Conservation (phyloP, 129 eudicot genomes). For the Centella asiatica region DNA sequence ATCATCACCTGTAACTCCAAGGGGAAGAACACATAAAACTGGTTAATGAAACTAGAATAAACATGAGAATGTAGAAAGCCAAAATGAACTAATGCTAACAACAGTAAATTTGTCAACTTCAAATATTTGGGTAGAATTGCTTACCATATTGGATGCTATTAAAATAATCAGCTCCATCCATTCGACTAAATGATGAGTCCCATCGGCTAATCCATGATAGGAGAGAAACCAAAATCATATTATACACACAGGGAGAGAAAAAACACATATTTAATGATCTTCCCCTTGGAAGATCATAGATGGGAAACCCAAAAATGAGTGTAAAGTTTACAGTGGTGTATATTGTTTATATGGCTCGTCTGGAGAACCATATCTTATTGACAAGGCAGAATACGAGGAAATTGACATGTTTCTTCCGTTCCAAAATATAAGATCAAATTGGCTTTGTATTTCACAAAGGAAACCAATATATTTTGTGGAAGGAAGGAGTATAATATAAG, state of each 20-base stretch:
- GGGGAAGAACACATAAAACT: constrained; percentile 1
- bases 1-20: constrained; percentile 58
- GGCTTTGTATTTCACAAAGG: too few species aligned
- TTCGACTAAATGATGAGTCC: constrained; percentile 67
- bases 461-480: too few species aligned
- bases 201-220: constrained; percentile 46
- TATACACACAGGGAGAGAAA: constrained; percentile 8
- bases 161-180: constrained; percentile 65
- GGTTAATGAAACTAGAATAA: constrained; percentile 4
- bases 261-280: background rate
- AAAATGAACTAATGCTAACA: background rate
- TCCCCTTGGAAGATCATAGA: background rate
- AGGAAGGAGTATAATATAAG: too few species aligned
- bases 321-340: too few species aligned
- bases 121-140: constrained; percentile 13
- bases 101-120: background rate
- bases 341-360: background rate
- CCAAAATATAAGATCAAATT: too few species aligned
- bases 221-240: constrained; percentile 17
- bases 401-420: too few species aligned
- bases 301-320: background rate
- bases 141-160: constrained; percentile 61
- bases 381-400: constrained; percentile 6
- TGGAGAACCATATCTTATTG: background rate
- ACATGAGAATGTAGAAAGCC: background rate